Base-by-base conservation (phyloP, 2,329 filamentous ascomycete genomes). In the Botrytis porri region DNA sequence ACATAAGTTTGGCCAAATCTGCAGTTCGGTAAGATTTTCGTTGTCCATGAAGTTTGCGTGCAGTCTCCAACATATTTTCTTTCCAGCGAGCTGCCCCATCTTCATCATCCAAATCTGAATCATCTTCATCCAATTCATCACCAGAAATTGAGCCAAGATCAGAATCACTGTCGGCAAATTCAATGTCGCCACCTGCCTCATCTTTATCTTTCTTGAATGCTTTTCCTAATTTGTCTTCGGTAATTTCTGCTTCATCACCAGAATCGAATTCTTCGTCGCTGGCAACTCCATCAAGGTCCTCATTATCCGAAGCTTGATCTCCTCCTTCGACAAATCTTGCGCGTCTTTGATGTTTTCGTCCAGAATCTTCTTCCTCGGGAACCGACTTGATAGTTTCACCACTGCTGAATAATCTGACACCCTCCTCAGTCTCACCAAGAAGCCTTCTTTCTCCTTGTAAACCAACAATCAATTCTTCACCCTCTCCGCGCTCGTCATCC, bases 121-220 rank as follows among this genome's bases (percentile, higher is more conserved):
- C 87, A 12, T 89, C 87, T 1, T 79, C 80, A 0, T 82, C 82
- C 2, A 84, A 84, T 3, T 88, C 86, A 9, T 84, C 83, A 1
- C 83, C 84, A 14, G 93, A 97, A 75, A 98, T 83, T 5, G 95
- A 97, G 10, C 96, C 96, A 7, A 99, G 86, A 81, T 99, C 97
- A 0, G 96, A 99, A 82, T 99, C 97, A 79, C 94, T 97, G 80
- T 99, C 96, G 22, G 96, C 96, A 84, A 98, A 99, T 1, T 90
- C 93, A 73, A 98, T 79, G 71, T 97, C 93, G 43, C 90, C 93
- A 37, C 89, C 88, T 18, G 85, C 85, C 35, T 80, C 86, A 54
- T 61, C 35, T 39, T 61, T 61, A 39, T 61, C 82, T 72, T 86
- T 86, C 70, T 85, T 84, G 81, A 91, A 91, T 79, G 90, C 84